A percentile compares a stretch with the other conserved stretches of the same genome.
Conservation (phyloP, 2,329 filamentous ascomycete genomes). For the Dactylellina leptospora region DNA sequence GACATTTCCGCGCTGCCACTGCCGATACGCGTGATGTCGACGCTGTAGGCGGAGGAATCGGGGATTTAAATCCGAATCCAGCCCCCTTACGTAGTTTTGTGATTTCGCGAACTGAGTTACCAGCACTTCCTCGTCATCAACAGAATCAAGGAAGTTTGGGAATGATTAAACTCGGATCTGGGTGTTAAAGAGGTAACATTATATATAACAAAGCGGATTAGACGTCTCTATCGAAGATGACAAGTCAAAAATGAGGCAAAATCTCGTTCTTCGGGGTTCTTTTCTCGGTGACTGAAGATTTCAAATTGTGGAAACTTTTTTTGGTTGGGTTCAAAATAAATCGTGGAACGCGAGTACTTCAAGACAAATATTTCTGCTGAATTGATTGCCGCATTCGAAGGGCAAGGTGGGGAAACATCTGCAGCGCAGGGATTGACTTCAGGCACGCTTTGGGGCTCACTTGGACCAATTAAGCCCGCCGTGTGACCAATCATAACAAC, state of each 20-base stretch:
- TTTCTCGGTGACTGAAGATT: too few relatives aligned
- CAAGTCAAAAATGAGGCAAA: not conserved
- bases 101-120: slow-evolving; percentile 51
- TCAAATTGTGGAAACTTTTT: slow-evolving; percentile 5
- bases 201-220: not conserved
- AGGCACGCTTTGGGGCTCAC: too few relatives aligned
- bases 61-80: slow-evolving; percentile 7
- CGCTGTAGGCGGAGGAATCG: slow-evolving; percentile 2
- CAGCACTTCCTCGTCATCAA: not conserved
- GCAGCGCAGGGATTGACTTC: too few relatives aligned
- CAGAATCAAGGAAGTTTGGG: not conserved
- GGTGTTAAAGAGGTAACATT: slow-evolving; percentile 19
- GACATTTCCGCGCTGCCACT: slow-evolving; percentile 25
- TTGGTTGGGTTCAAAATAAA: not conserved
- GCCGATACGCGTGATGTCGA: not conserved
- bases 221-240: not conserved
- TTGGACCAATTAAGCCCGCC: too few relatives aligned
- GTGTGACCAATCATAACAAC: too few relatives aligned
- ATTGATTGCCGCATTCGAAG: too few relatives aligned
- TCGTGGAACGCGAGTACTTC: not conserved
- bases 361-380: not conserved
- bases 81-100: not conserved
- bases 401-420: too few relatives aligned
- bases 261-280: too few relatives aligned
- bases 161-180: not conserved